These are phyloP conservation scores for Vaccinium myrtillus DNA, from an alignment of 148 eudicot species.

Conservation along the genomic window DNA sequence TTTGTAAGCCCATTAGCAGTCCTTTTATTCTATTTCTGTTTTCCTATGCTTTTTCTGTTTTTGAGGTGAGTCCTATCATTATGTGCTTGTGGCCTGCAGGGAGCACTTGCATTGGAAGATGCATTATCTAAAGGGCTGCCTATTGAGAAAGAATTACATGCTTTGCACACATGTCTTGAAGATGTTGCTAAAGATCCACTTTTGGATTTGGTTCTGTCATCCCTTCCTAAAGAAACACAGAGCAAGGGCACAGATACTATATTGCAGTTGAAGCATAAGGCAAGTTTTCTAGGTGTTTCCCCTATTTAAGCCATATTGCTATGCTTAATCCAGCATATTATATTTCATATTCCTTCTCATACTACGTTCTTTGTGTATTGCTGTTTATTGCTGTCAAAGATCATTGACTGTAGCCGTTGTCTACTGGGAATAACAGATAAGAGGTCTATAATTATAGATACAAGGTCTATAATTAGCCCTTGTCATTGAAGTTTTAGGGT, in stretches of 20 bases:
- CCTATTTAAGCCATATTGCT: not conserved
- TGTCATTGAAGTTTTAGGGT: not conserved
- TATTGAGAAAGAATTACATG: slow-evolving; percentile 72
- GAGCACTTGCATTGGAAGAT: slow-evolving; percentile 92
- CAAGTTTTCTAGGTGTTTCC: slow-evolving; percentile 26
- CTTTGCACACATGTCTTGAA: slow-evolving; percentile 50
- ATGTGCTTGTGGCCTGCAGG: slow-evolving; percentile 34
- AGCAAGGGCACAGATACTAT: slow-evolving; percentile 63
- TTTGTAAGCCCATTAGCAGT: not conserved
- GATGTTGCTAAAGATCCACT: slow-evolving; percentile 70
- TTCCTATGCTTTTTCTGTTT: not conserved
- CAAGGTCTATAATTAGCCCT: not conserved
- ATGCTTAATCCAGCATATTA: not conserved
- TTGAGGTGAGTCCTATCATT: not conserved
- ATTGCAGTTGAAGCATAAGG: slow-evolving; percentile 74
- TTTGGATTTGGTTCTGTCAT: slow-evolving; percentile 67
- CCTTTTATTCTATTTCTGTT: not conserved
- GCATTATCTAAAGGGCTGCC: slow-evolving; percentile 86
- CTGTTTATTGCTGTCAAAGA: not conserved
- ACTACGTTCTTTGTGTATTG: not conserved
- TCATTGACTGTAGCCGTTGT: not conserved
- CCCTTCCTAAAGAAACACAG: slow-evolving; percentile 85
- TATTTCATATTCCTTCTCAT: not conserved
- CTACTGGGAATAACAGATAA: not conserved
- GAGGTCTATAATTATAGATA: no score